phyloP scores from a whole-genome alignment of 768 basidiomycete genomes.

The Suillus luteus region DNA sequence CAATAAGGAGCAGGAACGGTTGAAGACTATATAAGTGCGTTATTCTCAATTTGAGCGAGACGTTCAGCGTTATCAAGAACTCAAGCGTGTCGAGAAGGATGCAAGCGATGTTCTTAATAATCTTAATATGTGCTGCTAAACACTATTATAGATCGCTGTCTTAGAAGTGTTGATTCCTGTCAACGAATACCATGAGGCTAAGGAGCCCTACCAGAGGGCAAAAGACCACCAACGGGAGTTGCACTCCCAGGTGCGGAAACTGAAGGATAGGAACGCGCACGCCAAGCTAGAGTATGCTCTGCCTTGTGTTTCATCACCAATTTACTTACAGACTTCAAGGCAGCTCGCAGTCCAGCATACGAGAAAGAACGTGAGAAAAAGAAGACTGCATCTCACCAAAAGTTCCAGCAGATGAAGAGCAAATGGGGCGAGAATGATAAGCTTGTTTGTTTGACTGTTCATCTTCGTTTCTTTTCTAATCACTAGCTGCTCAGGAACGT shows the following conservation, averaged over 20 bases:
- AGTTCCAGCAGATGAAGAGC: slow-evolving; percentile 49
- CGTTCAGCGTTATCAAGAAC: slow-evolving; percentile 75
- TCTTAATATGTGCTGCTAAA: background rate
- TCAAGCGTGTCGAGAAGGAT: slow-evolving; percentile 67
- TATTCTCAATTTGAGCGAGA: slow-evolving; percentile 79
- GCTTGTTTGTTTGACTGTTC: slow-evolving; percentile 43
- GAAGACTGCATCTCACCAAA: slow-evolving; percentile 54
- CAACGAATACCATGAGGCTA: slow-evolving; percentile 63
- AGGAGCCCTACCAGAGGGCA: slow-evolving; percentile 47
- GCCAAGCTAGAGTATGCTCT: slow-evolving; percentile 47
- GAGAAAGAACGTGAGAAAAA: slow-evolving; percentile 53
- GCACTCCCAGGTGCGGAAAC: slow-evolving; percentile 48
- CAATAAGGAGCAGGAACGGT: slow-evolving; percentile 52
- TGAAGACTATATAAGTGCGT: slow-evolving; percentile 65
- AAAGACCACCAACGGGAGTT: slow-evolving; percentile 54
- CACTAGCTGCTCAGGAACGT: slow-evolving; percentile 45
- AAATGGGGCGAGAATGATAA: slow-evolving; percentile 52
- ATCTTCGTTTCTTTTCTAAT: slow-evolving; percentile 10
- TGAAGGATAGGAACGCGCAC: slow-evolving; percentile 62
- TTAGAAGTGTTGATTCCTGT: slow-evolving; percentile 71
- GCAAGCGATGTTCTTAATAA: slow-evolving; percentile 33
- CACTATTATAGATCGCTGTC: slow-evolving; percentile 54
- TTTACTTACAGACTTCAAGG: slow-evolving; percentile 34
- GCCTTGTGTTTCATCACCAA: background rate
- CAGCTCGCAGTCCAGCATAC: slow-evolving; percentile 48